Base-by-base conservation (phyloP, 2,329 filamentous ascomycete species). In the Dothistroma pini region DNA sequence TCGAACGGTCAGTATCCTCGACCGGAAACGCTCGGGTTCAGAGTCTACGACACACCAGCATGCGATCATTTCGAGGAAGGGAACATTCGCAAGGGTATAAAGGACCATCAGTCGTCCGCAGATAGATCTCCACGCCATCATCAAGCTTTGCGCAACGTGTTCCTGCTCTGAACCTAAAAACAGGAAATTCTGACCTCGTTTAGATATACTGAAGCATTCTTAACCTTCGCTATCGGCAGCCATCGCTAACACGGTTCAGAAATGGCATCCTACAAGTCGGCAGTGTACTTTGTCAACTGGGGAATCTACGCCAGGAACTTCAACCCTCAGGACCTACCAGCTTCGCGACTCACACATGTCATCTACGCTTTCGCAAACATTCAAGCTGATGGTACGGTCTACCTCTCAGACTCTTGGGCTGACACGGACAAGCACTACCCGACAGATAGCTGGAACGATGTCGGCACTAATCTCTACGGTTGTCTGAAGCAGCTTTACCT, bases 331-430 rank as follows among this genome's bases (percentile, higher is more conserved):
- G 86, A 96, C 72, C 83, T 97, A 8, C 90, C 90, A 0, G 86
- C 83, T 2, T 84, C 92, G 58, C 88, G 90, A 56, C 83, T 97
- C 50, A 97, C 93, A 0, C 93, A 97, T 71, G 78, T 97, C 5
- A 85, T 97, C n/a, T 97, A 97, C 70, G 83, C 93, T 12, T 97
- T 97, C 77, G 93, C 91, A 71, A 96, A 97, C 73, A 85, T 96
- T 63, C 84, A 85, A 4, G 82, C 87, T 2, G 89, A 93, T 31
- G 93, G 93, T 54, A 90, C 96, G 76, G 91, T 96, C 14, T 84
- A 82, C 71, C 80, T 90, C 3, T 87, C 84, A 1, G 90, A 95
- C 69, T 77, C 80, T 1, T 92, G 84, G 72, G 82, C 89, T 25
- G 90, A 93, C 61, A 66, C 78, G 1, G 79, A 91, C 56, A 90